phyloP scores from a whole-genome alignment of 2,329 filamentous ascomycete genomes.

The Exophiala mesophila region DNA sequence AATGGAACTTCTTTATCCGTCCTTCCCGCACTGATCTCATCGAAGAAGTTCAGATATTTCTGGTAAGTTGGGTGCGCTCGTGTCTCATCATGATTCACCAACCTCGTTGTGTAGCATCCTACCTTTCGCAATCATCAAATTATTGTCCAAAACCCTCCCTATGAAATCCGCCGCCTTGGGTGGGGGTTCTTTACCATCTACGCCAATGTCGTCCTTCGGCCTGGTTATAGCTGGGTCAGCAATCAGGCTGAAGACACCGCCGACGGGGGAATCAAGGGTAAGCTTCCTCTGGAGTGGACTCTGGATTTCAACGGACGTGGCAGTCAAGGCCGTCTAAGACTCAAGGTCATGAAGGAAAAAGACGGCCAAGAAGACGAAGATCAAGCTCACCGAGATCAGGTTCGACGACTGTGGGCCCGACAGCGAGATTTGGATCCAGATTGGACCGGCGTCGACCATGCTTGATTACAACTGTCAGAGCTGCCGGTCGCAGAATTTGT shows the following conservation, averaged over 20 bases:
- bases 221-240: constrained; percentile 23
- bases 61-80: constrained; percentile 11
- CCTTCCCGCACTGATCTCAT: constrained; percentile 22
- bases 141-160: constrained; percentile 22
- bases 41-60: constrained; percentile 24
- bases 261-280: constrained; percentile 20
- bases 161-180: constrained; percentile 19
- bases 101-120: constrained; percentile 14
- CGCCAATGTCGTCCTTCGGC: constrained; percentile 22
- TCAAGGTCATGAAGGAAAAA: constrained; percentile 26
- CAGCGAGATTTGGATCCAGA: constrained; percentile 18
- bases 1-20: constrained; percentile 25
- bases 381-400: constrained; percentile 14
- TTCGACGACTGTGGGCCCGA: constrained; percentile 13
- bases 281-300: constrained; percentile 23
- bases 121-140: constrained; percentile 21
- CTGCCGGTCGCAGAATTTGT: no score
- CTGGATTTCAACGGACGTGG: constrained; percentile 23
- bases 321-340: constrained; percentile 18
- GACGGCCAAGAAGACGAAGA: constrained; percentile 22
- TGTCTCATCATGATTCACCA: neutral
- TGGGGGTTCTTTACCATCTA: constrained; percentile 25
- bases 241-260: constrained; percentile 20
- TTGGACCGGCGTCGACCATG: constrained; percentile 10
- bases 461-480: no score